A percentile compares a stretch with the other conserved stretches of the same genome.
Conservation (phyloP, 441 rosid genomes). For the Arabidopsis hybrid region DNA sequence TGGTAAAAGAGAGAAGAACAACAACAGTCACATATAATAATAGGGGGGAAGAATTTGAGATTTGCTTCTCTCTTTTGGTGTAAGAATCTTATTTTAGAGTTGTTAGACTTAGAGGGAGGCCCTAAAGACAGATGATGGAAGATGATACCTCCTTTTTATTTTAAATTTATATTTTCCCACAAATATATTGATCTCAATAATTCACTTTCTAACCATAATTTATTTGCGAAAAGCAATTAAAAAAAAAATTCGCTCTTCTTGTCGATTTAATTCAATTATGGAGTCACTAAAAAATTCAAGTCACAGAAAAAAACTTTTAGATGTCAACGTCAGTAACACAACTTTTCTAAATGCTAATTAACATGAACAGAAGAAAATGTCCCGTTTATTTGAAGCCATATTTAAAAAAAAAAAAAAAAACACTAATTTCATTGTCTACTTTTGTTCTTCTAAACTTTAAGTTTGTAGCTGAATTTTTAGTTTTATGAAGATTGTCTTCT, state of each 20-base stretch:
- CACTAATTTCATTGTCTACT: background rate
- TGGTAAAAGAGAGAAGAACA: slow-evolving; percentile 44
- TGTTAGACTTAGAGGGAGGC: slow-evolving; percentile 28
- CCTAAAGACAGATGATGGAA: slow-evolving; percentile 16
- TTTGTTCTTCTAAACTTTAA: background rate
- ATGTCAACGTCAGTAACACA: background rate
- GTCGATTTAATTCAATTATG: background rate
- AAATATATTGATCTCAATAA: background rate
- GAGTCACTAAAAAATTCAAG: background rate
- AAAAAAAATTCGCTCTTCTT: too few species aligned
- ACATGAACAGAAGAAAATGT: background rate
- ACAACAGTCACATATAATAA: slow-evolving; percentile 51
- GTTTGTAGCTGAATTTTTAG: background rate
- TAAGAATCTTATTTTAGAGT: slow-evolving; percentile 37
- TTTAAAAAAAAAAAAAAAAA: too few species aligned
- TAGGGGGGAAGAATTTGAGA: slow-evolving; percentile 46
- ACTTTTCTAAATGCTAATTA: background rate
- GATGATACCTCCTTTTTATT: slow-evolving; percentile 26
- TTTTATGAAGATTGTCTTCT: background rate
- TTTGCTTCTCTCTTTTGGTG: slow-evolving; percentile 59
- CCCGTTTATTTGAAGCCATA: background rate
- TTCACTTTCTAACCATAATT: background rate
- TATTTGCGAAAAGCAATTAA: background rate
- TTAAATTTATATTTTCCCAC: slow-evolving; percentile 2
- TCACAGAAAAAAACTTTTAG: background rate